Evolutionary conservation across 1,284 basidiomycete genomes (phyloP).

Genomic region (Melampsora americana): DNA sequence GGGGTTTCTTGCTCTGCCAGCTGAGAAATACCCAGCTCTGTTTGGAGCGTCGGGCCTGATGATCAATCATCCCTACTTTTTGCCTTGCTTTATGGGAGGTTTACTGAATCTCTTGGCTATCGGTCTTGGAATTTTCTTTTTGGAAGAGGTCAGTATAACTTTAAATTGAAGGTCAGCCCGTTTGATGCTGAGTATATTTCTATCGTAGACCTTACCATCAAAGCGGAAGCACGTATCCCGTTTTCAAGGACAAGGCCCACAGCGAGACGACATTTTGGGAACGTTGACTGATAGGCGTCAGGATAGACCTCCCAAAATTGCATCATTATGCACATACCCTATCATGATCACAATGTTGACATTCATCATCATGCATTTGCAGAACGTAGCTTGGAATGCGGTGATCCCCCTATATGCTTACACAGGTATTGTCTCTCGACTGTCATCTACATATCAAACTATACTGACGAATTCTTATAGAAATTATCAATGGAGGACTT

Average conservation of each 20-base stretch:
- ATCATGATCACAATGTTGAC: constrained; percentile 25
- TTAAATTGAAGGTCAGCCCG: background rate
- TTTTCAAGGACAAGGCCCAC: background rate
- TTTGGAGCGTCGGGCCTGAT: constrained; percentile 21
- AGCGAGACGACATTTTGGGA: too few relatives aligned
- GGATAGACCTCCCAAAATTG: constrained; percentile 1
- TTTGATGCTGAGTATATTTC: background rate
- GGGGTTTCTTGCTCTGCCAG: constrained; percentile 33
- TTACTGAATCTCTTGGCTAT: constrained; percentile 23
- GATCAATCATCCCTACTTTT: constrained; percentile 40
- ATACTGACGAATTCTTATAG: background rate
- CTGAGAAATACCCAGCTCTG: constrained; percentile 30
- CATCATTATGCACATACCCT: constrained; percentile 28
- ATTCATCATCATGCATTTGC: constrained; percentile 25
- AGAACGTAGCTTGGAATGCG: constrained; percentile 31
- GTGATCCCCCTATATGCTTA: constrained; percentile 22
- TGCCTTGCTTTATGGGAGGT: constrained; percentile 37
- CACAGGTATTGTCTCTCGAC: constrained; percentile 6
- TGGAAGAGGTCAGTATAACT: constrained; percentile 36
- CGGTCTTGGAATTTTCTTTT: constrained; percentile 36
- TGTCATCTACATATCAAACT: background rate
- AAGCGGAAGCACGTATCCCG: background rate
- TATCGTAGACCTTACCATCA: background rate
- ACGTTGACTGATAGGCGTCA: too few relatives aligned
- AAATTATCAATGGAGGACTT: constrained; percentile 27